Conservation (phyloP, 495 filamentous ascomycete species). For the Evernia prunastri region DNA sequence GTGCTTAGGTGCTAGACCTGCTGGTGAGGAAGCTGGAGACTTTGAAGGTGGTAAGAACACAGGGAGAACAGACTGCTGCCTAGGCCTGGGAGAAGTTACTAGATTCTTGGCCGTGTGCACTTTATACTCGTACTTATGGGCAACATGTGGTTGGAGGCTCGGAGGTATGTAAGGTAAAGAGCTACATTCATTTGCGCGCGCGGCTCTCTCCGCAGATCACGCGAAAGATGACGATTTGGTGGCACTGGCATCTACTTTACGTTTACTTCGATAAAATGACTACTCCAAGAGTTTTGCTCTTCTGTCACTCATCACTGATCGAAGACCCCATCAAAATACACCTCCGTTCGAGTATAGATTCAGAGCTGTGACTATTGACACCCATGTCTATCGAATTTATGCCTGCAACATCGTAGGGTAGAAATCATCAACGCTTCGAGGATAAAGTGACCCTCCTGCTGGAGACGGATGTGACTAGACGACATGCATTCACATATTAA, state of each 20-base stretch:
- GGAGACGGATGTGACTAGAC: too few species aligned
- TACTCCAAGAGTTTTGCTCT: neutral
- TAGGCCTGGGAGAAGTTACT: neutral
- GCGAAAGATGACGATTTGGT: too few species aligned
- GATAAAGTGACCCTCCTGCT: too few species aligned
- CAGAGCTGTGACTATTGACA: too few species aligned
- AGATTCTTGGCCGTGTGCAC: neutral
- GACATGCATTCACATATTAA: too few species aligned
- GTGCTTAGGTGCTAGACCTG: neutral
- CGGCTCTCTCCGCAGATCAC: too few species aligned
- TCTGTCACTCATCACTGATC: neutral
- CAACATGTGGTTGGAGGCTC: neutral
- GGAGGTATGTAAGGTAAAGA: too few species aligned
- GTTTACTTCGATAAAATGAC: neutral
- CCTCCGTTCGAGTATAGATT: neutral
- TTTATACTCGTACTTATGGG: neutral
- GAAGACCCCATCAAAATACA: neutral
- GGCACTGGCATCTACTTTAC: neutral
- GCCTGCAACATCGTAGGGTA: too few species aligned
- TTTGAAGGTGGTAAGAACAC: neutral
- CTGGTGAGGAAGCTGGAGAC: neutral
- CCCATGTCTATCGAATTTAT: too few species aligned
- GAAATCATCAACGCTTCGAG: too few species aligned
- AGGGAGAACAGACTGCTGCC: slow-evolving; percentile 4
- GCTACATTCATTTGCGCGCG: too few species aligned